Base-by-base conservation (phyloP, 306 rosid genomes). In the Cucurbita pepo region DNA sequence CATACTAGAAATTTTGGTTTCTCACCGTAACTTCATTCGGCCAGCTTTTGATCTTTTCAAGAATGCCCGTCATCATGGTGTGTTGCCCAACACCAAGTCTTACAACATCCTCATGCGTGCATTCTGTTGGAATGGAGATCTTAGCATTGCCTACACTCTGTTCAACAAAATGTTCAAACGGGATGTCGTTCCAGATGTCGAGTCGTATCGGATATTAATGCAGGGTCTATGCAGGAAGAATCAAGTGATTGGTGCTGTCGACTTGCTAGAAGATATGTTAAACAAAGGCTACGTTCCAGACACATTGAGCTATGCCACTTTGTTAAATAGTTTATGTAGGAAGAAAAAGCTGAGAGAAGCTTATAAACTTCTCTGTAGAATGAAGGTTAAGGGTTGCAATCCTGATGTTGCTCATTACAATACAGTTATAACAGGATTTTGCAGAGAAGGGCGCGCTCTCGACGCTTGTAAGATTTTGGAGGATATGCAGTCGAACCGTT, bases 341-440 rank as follows among this genome's bases (percentile, higher is more conserved):
- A 93, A 93, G 84, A 90, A 88, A 81, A 78, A 87, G 79, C 90
- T 93, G 0, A 82, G 86, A 34, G 98, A 93, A 77, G 96, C 96
- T 14, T 93, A 88, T 74, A 93, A 90, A 85, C 91, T 93, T 76
- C 97, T 90, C 6, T 90, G 98, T 74, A 84, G 98, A 83, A 93
- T 93, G 97, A 93, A 88, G 78, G 92, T 93, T 16, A 93, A 87
- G 58, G 98, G 98, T 8, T 93, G 98, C 59, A 93, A 93, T 76
- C 97, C 96, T 8, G 97, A 90, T 22, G 83, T 90, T 16, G 88
- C 89, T 74, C 98, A 90, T 75, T 93, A 86, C 12, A 93, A 93
- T 61, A 93, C 83, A 0, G 89, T 88, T 72, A 86, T 93, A 69
- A 58, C 72, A 19, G 98, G 98, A 40, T 93, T 88, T 75, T 84